Conservation (phyloP, 495 filamentous ascomycete species). For the Penicillium dipodomyicola region DNA sequence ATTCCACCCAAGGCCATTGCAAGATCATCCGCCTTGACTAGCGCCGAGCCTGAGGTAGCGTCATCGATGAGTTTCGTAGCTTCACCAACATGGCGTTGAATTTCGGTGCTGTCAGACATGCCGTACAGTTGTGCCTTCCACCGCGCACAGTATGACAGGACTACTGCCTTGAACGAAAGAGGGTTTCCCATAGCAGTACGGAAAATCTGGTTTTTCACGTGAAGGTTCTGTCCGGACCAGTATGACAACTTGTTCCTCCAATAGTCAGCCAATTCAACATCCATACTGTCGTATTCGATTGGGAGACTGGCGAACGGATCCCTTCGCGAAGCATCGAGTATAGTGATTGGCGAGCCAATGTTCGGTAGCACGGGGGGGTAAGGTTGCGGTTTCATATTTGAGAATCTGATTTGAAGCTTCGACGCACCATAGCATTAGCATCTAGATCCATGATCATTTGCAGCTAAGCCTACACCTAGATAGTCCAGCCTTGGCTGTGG, state of each 20-base stretch:
- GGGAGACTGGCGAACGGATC: conserved; percentile 38
- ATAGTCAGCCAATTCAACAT: conserved; percentile 36
- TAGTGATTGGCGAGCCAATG: conserved; percentile 27
- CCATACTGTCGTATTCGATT: conserved; percentile 19
- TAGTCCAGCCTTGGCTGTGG: not conserved
- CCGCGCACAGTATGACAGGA: conserved; percentile 43
- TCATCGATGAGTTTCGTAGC: conserved; percentile 30
- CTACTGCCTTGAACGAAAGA: conserved; percentile 37
- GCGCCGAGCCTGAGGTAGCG: conserved; percentile 17
- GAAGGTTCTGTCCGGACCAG: conserved; percentile 45
- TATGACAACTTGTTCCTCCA: conserved; percentile 42
- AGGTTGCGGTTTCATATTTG: conserved; percentile 15
- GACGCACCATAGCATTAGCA: conserved; percentile 5
- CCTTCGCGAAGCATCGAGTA: conserved; percentile 34
- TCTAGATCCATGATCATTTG: not conserved
- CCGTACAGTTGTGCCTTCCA: conserved; percentile 35
- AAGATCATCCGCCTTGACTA: conserved; percentile 30
- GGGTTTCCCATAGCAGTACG: conserved; percentile 38
- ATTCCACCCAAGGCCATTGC: conserved; percentile 40
- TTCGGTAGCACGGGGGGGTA: conserved; percentile 11
- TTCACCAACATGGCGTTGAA: conserved; percentile 27
- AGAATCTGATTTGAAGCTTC: conserved; percentile 24
- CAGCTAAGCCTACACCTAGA: not conserved
- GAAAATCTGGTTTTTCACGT: conserved; percentile 41
- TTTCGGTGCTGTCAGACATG: conserved; percentile 22